phyloP scores from a whole-genome alignment of 352 stramenopile genomes.

The Phytophthora palmivora region DNA sequence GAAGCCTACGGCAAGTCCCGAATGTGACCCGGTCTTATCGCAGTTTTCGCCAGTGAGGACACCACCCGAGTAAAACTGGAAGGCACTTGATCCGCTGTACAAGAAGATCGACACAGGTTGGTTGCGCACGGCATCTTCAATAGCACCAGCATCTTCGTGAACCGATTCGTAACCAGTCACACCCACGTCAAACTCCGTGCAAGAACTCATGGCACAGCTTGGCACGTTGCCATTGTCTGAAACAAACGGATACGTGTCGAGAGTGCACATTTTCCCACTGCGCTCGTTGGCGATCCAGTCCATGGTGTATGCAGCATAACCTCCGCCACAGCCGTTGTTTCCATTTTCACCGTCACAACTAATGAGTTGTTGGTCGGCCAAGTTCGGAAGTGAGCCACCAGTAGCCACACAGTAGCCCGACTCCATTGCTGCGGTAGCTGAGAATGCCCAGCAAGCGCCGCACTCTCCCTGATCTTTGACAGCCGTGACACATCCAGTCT shows the following conservation, averaged over 20 bases:
- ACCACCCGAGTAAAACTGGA: slow-evolving; percentile 70
- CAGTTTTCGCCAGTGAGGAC: slow-evolving; percentile 67
- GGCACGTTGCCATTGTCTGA: slow-evolving; percentile 44
- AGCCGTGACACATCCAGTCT: slow-evolving; percentile 74
- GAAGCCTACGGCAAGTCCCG: slow-evolving; percentile 69
- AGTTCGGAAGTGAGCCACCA: slow-evolving; percentile 40
- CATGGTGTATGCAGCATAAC: slow-evolving; percentile 65
- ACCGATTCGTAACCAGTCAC: slow-evolving; percentile 60
- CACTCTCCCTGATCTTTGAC: slow-evolving; percentile 65
- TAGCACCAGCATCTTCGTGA: slow-evolving; percentile 40
- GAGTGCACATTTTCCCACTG: slow-evolving; percentile 58
- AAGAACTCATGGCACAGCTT: slow-evolving; percentile 43
- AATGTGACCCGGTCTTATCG: slow-evolving; percentile 62
- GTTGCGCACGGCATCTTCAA: slow-evolving; percentile 55
- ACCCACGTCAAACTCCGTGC: slow-evolving; percentile 51
- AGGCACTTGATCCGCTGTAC: slow-evolving; percentile 64
- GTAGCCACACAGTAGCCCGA: slow-evolving; percentile 56
- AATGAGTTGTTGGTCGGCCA: slow-evolving; percentile 77
- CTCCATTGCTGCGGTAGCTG: slow-evolving; percentile 64
- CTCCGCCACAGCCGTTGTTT: slow-evolving; percentile 63
- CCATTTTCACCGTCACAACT: slow-evolving; percentile 62
- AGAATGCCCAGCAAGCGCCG: slow-evolving; percentile 69
- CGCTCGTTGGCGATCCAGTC: slow-evolving; percentile 61
- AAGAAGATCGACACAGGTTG: slow-evolving; percentile 68
- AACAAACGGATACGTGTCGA: slow-evolving; percentile 60